Evolutionary conservation across 768 basidiomycete species (phyloP), one percentile per base, ranked within the genome.

Genomic region (Candolleomyces eurysporus): DNA sequence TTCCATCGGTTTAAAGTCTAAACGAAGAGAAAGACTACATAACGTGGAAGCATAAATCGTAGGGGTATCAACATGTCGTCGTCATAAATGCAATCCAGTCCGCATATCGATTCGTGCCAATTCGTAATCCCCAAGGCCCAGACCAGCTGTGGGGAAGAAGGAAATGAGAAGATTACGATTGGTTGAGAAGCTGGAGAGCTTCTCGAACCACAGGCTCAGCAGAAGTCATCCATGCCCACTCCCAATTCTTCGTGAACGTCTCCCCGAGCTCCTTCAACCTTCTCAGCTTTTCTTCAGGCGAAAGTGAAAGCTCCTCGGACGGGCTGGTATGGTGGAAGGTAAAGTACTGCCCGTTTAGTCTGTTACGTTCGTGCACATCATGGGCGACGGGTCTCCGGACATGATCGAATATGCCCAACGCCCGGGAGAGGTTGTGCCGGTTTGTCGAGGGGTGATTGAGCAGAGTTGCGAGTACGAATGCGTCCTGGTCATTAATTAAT

Each of bases 151-250:
- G 36, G 36, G 36, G 36, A 36, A 11, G 36, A 11, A 36, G 36
- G 36, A 11, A 36, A 36, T 3, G 11, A 11, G 36, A 36, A 36
- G 8, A 36, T 53, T 30, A 53, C 19, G 52, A 53, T 39, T 53
- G 13, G 11, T 57, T 52, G 19, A 61, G 52, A 40, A 61, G 56
- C 32, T 22, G n/a, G 43, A 61, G 31, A 16, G 61, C 61, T 52
- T 61, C 61, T 14, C 56, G 55, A 56, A 61, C 56, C 36, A 57
- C 54, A 5, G 61, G 61, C 46, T 82, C 80, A 17, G 83, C 64
- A 4, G 79, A 80, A 22, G 82, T 79, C 9, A 74, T 73, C 85
- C 85, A 87, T 5, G 79, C 70, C 88, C 88, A 90, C 60, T 84
- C 81, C 85, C 85, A 87, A 52, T 79, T 82, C 66, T 76, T 75